Evolutionary conservation across 257 asterid species (phyloP).

Genomic region (Agastache rugosa): DNA sequence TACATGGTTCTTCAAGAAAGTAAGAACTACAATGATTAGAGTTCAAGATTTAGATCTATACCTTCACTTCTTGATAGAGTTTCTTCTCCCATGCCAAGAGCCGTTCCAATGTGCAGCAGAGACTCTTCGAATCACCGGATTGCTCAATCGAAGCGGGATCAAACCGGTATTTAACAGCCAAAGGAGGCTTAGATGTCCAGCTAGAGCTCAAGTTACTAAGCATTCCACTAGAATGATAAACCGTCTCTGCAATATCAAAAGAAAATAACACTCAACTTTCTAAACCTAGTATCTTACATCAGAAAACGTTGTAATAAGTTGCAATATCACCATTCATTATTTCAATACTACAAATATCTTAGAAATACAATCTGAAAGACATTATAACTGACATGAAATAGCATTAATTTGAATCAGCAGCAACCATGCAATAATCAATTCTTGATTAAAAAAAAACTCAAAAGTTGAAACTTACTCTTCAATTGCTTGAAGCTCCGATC

Average conservation of each 20-base stretch:
- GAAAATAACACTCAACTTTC: conserved; percentile 21
- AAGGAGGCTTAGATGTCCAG: conserved; percentile 97
- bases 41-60: conserved; percentile 38
- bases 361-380: background rate
- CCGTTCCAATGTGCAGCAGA: conserved; percentile 85
- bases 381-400: background rate
- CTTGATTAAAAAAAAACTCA: conserved; percentile 12
- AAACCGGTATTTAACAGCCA: conserved; percentile 83
- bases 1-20: conserved; percentile 17
- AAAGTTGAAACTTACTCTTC: conserved; percentile 61
- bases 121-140: conserved; percentile 73
- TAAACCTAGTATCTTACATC: background rate
- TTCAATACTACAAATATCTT: background rate
- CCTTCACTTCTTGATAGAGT: conserved; percentile 96
- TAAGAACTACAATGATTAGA: conserved; percentile 1
- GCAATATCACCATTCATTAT: background rate
- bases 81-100: conserved; percentile 99
- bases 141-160: conserved; percentile 75
- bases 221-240: conserved; percentile 96
- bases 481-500: conserved; percentile 88
- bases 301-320: background rate
- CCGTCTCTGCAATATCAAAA: conserved; percentile 67
- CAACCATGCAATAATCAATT: conserved; percentile 11
- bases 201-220: conserved; percentile 91
- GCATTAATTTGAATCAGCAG: background rate